Base-by-base conservation (phyloP, 202 grass and related monocot species). In the Digitaria exilis region DNA sequence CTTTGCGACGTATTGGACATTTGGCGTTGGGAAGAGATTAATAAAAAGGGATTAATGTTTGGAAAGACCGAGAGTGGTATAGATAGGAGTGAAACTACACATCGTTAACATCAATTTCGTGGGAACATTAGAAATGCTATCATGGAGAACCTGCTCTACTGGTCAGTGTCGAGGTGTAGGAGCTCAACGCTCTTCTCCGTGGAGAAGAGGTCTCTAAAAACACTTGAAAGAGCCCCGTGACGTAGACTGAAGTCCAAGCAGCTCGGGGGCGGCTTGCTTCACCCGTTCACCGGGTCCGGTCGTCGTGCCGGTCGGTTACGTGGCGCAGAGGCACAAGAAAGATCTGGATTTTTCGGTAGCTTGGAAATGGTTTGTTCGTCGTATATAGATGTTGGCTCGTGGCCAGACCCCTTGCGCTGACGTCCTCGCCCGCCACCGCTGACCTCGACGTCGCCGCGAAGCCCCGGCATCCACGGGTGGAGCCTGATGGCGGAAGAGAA, bases 231-330 rank as follows among this genome's bases (percentile, higher is more conserved):
- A 34, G 43, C 44, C 46, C 17, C 29, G 5, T 61, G 37, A 19
- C 12, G 61, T 60, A 25, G 82, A 84, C 73, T 50, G 62, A 32
- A 78, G 82, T 84, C 63, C 69, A 64, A 48, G 17, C 28, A 6
- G 42, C 6, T 25, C 37, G 12, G 43, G n/a, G 11, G 21, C 30
- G 37, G 31, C 56, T 39, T 5, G 43, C 80, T 14, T 52, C 57
- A n/a, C n/a, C n/a, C n/a, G n/a, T n/a, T n/a, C n/a, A 1, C 6
- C 30, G 1, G 30, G 30, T 46, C 37, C 44, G 29, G 42, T 61
- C 73, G 60, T 66, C 21, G 18, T 7, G 60, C 43, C 30, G 60
- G 59, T 66, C 61, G 0, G 14, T 41, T 79, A 66, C 61, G 44
- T 52, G 76, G 44, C 76, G 28, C 58, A 1, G 18, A 5, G 26